Conservation (phyloP, 139 green algal genomes). For the Micromonas pusilla region DNA sequence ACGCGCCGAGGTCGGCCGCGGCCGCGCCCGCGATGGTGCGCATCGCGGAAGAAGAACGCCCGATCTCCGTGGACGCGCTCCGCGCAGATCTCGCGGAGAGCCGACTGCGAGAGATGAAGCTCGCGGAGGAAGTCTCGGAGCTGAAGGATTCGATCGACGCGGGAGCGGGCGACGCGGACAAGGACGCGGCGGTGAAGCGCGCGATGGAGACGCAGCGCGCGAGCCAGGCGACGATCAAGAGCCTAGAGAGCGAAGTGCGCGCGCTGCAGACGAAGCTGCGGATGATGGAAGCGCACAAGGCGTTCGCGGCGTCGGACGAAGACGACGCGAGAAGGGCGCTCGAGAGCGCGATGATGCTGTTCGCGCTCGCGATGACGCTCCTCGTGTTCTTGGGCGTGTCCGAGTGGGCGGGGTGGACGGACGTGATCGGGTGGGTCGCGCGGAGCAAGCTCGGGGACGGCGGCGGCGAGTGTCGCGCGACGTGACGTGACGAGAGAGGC, state of each 20-base stretch:
- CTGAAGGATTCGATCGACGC: not conserved
- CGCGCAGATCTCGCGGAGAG: not conserved
- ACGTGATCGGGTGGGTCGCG: too few relatives aligned
- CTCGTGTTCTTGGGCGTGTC: too few relatives aligned
- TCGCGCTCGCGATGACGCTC: too few relatives aligned
- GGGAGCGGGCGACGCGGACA: too few relatives aligned
- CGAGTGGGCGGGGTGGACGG: too few relatives aligned
- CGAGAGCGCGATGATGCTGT: too few relatives aligned
- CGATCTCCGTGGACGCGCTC: not conserved
- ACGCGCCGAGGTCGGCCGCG: too few relatives aligned
- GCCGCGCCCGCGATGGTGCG: too few relatives aligned
- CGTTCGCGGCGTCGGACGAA: not conserved
- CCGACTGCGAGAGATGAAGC: not conserved
- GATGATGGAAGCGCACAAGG: not conserved
- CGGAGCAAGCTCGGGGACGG: too few relatives aligned
- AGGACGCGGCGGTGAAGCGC: not conserved
- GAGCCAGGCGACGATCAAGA: not conserved
- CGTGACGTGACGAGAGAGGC: too few relatives aligned
- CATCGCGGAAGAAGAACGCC: too few relatives aligned
- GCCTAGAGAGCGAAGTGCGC: not conserved
- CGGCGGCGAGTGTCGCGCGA: too few relatives aligned
- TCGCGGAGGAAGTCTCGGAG: not conserved
- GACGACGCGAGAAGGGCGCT: not conserved
- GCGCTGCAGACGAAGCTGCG: not conserved
- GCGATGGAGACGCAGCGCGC: not conserved